Percentiles rank a stretch among this genome's conserved stretches.
Evolutionary conservation across 2,329 filamentous ascomycete species (phyloP).

Genomic region (Scedosporium minutisporum): DNA sequence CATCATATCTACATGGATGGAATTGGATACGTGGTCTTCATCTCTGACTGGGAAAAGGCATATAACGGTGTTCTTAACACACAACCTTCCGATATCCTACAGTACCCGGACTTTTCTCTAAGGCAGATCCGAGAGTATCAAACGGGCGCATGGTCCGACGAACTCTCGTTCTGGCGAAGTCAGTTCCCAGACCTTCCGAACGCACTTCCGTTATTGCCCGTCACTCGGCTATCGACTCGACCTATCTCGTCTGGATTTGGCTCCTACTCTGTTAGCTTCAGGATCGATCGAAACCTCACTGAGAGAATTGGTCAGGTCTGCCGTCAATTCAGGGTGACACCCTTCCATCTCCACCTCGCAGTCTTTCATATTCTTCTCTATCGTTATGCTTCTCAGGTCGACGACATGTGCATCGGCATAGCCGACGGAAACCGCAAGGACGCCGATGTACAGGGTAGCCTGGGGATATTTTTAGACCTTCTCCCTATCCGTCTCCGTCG

Average conservation of each 20-base stretch:
- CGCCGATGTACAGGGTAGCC: slow-evolving; percentile 15
- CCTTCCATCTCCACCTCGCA: slow-evolving; percentile 39
- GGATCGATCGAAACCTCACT: slow-evolving; percentile 4
- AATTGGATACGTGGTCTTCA: slow-evolving; percentile 31
- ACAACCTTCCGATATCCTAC: slow-evolving; percentile 13
- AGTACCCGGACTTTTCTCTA: slow-evolving; percentile 27
- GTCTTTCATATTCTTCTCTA: slow-evolving; percentile 23
- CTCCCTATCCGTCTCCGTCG: slow-evolving; percentile 28
- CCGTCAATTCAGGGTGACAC: slow-evolving; percentile 12
- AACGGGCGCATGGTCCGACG: slow-evolving; percentile 11
- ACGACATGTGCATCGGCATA: slow-evolving; percentile 34
- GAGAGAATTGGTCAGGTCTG: slow-evolving; percentile 10
- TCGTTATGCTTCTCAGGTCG: slow-evolving; percentile 12
- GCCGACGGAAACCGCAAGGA: slow-evolving; percentile 23
- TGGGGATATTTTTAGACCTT: slow-evolving; percentile 35
- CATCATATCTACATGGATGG: slow-evolving; percentile 46
- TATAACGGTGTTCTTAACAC: slow-evolving; percentile 24
- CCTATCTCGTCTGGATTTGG: background rate
- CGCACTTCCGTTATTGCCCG: slow-evolving; percentile 11
- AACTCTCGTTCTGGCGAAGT: slow-evolving; percentile 14
- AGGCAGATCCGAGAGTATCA: slow-evolving; percentile 20
- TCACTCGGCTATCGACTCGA: slow-evolving; percentile 4
- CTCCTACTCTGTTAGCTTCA: slow-evolving; percentile 2
- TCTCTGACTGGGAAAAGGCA: slow-evolving; percentile 30
- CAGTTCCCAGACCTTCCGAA: slow-evolving; percentile 10